Conservation (phyloP, 2,329 filamentous ascomycete species). For the Fusarium keratoplasticum region DNA sequence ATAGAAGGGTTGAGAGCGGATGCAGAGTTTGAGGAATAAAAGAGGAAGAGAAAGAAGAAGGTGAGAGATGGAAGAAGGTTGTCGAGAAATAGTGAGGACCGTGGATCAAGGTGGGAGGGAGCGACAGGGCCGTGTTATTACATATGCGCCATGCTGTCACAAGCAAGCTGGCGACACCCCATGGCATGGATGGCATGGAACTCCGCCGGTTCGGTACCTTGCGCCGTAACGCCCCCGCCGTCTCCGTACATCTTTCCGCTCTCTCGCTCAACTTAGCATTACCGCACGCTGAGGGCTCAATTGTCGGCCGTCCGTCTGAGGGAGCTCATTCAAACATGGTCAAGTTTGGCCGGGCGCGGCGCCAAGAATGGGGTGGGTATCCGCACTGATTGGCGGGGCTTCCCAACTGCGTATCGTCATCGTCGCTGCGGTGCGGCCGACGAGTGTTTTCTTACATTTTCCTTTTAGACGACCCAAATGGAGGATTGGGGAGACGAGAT, state of each 20-base stretch:
- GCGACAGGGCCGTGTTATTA: conserved; percentile 32
- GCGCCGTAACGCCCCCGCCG: conserved; percentile 16
- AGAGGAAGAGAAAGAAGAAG: conserved; percentile 28
- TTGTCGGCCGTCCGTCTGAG: background rate
- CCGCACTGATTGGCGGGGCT: conserved; percentile 42
- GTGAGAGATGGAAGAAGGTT: conserved; percentile 34
- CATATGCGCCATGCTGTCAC: conserved; percentile 29
- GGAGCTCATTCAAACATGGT: conserved; percentile 9
- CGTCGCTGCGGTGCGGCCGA: conserved; percentile 35
- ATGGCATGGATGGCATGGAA: background rate
- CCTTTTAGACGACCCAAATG: conserved; percentile 3
- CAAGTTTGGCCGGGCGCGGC: conserved; percentile 34
- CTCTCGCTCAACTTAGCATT: conserved; percentile 34
- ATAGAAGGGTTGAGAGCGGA: conserved; percentile 12
- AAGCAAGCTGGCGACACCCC: conserved; percentile 11
- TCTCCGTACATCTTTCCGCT: conserved; percentile 16
- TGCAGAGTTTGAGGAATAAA: conserved; percentile 31
- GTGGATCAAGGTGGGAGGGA: conserved; percentile 12
- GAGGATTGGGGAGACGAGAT: background rate
- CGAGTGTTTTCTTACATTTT: conserved; percentile 19
- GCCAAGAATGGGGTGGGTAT: conserved; percentile 44
- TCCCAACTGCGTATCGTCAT: conserved; percentile 45
- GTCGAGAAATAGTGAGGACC: conserved; percentile 40
- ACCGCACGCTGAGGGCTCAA: conserved; percentile 30
- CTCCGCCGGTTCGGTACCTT: conserved; percentile 27